These are phyloP conservation scores for Yarrowia sp. DNA, from an alignment of 805 yeast genomes.

Conservation along the genomic window DNA sequence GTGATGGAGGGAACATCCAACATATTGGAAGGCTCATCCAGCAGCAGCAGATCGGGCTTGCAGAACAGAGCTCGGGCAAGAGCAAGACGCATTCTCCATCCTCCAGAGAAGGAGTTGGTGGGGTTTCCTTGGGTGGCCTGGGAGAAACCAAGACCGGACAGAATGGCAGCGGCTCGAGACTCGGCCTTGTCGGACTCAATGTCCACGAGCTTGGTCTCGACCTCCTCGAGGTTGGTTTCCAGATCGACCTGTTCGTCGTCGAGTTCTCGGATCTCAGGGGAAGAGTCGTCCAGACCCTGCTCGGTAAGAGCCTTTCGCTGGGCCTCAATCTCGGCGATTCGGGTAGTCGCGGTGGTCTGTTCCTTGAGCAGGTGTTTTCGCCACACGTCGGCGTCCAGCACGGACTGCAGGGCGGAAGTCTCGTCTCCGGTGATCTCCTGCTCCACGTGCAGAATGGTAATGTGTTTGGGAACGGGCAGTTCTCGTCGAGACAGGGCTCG, in stretches of 20 bases:
- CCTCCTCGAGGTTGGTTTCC: constrained; percentile 76
- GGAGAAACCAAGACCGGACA: constrained; percentile 93
- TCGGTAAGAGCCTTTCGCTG: constrained; percentile 54
- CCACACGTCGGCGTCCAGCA: constrained; percentile 99
- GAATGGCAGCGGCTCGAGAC: constrained; percentile 91
- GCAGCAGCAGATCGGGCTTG: constrained; percentile 88
- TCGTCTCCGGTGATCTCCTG: constrained; percentile 97
- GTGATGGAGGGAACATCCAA: constrained; percentile 99
- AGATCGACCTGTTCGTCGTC: constrained; percentile 92
- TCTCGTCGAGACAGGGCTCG: constrained; percentile 94
- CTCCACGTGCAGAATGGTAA: constrained; percentile 94
- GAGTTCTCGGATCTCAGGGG: constrained; percentile 68
- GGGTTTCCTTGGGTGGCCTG: constrained; percentile 81
- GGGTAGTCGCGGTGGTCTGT: constrained; percentile 64
- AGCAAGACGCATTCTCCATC: constrained; percentile 99
- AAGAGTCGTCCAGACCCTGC: constrained; percentile 44
- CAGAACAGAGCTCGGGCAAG: constrained; percentile 97
- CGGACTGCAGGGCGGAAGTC: constrained; percentile 87
- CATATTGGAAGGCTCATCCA: constrained; percentile 99
- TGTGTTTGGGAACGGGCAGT: constrained; percentile 90
- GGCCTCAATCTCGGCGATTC: constrained; percentile 75
- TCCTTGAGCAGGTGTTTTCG: constrained; percentile 85
- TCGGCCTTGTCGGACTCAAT: constrained; percentile 99
- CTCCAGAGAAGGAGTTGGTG: constrained; percentile 96
- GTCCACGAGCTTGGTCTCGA: constrained; percentile 81